Evolutionary conservation across 495 filamentous ascomycete species (phyloP).

Genomic region (Penicillium canescens): DNA sequence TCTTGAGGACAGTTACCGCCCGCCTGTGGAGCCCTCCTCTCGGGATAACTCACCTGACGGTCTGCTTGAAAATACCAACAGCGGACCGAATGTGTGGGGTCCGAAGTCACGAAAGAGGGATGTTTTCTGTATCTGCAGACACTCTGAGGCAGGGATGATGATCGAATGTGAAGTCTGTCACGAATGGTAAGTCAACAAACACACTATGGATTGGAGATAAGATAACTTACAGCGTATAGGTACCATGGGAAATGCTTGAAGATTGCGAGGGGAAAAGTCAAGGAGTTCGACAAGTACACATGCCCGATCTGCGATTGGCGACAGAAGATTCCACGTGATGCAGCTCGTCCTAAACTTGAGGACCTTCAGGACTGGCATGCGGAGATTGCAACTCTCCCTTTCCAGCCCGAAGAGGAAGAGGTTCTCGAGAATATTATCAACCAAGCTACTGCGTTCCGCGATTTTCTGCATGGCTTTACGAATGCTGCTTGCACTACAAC

Average conservation of each 20-base stretch:
- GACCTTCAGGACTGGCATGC: conserved; percentile 86
- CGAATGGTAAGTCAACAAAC: conserved; percentile 73
- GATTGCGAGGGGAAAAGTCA: conserved; percentile 95
- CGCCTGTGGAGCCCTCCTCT: conserved; percentile 89
- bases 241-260: conserved; percentile 99
- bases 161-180: conserved; percentile 98
- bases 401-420: conserved; percentile 95
- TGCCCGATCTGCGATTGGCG: conserved; percentile 98
- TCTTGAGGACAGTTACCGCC: conserved; percentile 81
- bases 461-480: conserved; percentile 77
- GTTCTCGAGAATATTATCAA: conserved; percentile 80
- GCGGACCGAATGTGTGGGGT: conserved; percentile 40
- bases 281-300: conserved; percentile 97
- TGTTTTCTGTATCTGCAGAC: conserved; percentile 96
- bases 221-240: conserved; percentile 45
- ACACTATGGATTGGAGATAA: not conserved
- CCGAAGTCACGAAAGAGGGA: conserved; percentile 61
- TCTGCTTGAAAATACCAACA: conserved; percentile 48
- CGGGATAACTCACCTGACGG: conserved; percentile 79
- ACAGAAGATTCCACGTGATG: conserved; percentile 97
- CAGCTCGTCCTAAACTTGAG: conserved; percentile 92
- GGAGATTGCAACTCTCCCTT: conserved; percentile 80
- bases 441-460: conserved; percentile 79
- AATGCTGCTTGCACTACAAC: conserved; percentile 77
- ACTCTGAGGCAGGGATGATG: conserved; percentile 96